These are phyloP conservation scores for Eucalyptus curtisii DNA, from an alignment of 345 rosid species.

Conservation along the genomic window DNA sequence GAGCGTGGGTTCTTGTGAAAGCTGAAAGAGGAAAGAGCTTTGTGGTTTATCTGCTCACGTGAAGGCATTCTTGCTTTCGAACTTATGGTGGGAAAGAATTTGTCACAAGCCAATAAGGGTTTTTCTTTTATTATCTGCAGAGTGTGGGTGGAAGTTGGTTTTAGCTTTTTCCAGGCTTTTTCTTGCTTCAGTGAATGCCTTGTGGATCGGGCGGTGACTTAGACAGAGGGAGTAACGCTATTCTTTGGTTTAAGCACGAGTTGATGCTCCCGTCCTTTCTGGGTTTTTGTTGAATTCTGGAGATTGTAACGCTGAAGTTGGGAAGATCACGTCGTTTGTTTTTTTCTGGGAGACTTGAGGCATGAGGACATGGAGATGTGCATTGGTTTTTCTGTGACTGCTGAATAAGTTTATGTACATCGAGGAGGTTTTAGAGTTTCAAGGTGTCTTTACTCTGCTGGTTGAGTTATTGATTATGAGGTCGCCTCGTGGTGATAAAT, in stretches of 20 bases:
- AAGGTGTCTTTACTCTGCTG: conserved; percentile 2
- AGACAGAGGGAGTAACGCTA: not conserved
- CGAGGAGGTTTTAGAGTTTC: conserved; percentile 12
- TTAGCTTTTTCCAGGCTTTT: not conserved
- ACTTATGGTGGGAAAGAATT: not conserved
- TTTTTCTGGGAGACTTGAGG: not conserved
- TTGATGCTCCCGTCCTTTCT: not conserved
- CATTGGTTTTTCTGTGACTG: conserved; percentile 2
- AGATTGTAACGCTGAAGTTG: not conserved
- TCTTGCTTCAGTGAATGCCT: not conserved
- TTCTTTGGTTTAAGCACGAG: not conserved
- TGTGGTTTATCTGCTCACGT: not conserved
- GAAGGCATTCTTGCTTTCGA: not conserved
- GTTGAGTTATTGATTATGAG: not conserved
- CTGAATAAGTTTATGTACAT: not conserved
- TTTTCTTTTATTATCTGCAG: not conserved
- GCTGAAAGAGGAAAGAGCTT: not conserved
- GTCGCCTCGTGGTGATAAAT: conserved; percentile 2
- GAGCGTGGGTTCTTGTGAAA: not conserved
- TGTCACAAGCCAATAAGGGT: not conserved
- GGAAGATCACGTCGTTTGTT: not conserved
- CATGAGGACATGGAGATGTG: not conserved
- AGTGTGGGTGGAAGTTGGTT: not conserved
- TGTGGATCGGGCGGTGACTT: not conserved
- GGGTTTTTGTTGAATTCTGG: conserved; percentile 5